phyloP scores from a whole-genome alignment of 805 yeast species.

The Nakazawaea wickerhamii region DNA sequence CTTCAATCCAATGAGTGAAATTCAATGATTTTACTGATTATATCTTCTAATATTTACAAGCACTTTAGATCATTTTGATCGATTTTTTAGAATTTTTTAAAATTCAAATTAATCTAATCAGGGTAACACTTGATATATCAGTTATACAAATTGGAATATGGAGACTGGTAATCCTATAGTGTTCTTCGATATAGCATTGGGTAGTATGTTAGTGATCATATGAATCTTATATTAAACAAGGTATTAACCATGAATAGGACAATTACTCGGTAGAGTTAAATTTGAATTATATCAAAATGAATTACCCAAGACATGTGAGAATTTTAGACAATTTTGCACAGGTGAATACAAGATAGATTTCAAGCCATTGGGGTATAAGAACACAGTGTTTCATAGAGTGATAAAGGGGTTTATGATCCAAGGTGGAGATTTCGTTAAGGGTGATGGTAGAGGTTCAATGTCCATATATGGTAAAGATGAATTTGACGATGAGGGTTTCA shows the following conservation, averaged over 20 bases:
- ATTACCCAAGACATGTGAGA: conserved; percentile 43
- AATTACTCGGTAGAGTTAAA: conserved; percentile 37
- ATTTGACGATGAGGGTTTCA: conserved; percentile 41
- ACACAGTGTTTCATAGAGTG: conserved; percentile 32
- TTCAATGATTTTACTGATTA: background rate
- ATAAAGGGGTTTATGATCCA: conserved; percentile 39
- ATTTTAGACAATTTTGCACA: conserved; percentile 48
- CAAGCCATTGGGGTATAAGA: conserved; percentile 40
- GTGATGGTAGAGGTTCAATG: conserved; percentile 40
- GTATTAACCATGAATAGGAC: too few relatives aligned
- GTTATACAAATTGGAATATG: background rate
- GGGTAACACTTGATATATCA: background rate
- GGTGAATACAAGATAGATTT: conserved; percentile 37
- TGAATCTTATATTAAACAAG: conserved; percentile 15
- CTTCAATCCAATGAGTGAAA: too few relatives aligned
- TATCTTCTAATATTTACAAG: background rate
- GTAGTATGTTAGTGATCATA: conserved; percentile 16
- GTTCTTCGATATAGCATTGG: conserved; percentile 34
- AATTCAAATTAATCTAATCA: too few relatives aligned
- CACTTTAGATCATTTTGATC: too few relatives aligned
- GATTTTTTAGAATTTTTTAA: too few relatives aligned
- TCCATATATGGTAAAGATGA: conserved; percentile 34
- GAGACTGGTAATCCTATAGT: conserved; percentile 28
- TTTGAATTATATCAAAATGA: conserved; percentile 34
- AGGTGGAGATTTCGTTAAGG: conserved; percentile 41